phyloP scores from a whole-genome alignment of 139 green algal genomes.

The Chlamydomonas sphaeroides region DNA sequence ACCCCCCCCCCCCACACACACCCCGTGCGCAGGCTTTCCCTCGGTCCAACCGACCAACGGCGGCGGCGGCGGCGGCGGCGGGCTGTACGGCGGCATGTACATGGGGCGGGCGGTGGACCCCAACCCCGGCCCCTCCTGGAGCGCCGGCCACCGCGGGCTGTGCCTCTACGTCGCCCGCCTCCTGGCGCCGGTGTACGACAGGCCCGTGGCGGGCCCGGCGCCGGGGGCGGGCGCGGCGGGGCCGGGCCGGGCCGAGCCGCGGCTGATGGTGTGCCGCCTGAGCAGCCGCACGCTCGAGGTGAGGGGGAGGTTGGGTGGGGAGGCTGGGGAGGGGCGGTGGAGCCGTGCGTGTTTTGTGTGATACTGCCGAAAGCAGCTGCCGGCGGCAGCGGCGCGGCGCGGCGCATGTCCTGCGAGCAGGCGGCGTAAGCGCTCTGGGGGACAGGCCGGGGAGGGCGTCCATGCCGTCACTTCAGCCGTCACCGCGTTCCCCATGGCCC shows the following conservation, averaged over 20 bases:
- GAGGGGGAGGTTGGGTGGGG: too few relatives aligned
- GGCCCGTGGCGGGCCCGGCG: constrained; percentile 22
- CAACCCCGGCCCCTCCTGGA: constrained; percentile 84
- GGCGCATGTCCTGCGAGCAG: too few relatives aligned
- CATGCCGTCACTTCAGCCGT: too few relatives aligned
- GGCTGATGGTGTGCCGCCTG: constrained; percentile 45
- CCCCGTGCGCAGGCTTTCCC: not conserved
- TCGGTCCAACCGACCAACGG: not conserved
- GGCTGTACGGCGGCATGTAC: constrained; percentile 68
- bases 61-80: not conserved
- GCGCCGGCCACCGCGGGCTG: constrained; percentile 81
- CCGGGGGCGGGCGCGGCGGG: not conserved
- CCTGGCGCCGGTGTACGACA: constrained; percentile 83
- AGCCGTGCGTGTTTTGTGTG: too few relatives aligned
- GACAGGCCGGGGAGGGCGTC: too few relatives aligned
- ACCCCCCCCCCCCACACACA: not conserved
- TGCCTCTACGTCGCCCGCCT: constrained; percentile 81
- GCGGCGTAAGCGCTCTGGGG: too few relatives aligned
- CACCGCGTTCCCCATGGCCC: not conserved
- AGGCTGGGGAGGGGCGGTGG: too few relatives aligned
- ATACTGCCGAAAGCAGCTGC: too few relatives aligned
- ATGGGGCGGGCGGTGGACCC: constrained; percentile 75
- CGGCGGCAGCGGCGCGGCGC: too few relatives aligned
- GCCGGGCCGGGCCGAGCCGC: not conserved
- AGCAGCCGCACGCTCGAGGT: constrained; percentile 38